These are phyloP conservation scores for Grosmannia serpens DNA, from an alignment of 2,329 filamentous ascomycete genomes.

Conservation along the genomic window DNA sequence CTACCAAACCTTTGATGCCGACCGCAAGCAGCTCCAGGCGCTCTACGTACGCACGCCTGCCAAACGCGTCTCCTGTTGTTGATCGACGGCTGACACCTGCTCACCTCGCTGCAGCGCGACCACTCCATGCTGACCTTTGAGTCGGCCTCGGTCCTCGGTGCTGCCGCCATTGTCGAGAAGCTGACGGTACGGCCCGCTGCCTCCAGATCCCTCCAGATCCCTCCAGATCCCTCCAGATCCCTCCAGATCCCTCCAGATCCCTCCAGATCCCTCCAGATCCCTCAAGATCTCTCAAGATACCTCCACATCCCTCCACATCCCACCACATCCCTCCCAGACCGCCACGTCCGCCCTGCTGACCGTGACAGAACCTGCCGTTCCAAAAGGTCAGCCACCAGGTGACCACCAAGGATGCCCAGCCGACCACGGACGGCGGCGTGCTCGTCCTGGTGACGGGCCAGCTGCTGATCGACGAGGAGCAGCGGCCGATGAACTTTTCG, in stretches of 20 bases:
- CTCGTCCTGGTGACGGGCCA: slow-evolving; percentile 81
- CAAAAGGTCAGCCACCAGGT: slow-evolving; percentile 69
- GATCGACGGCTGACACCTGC: neutral
- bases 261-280: too few relatives aligned
- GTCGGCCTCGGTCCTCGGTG: slow-evolving; percentile 53
- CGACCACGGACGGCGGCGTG: slow-evolving; percentile 58
- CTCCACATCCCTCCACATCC: too few relatives aligned
- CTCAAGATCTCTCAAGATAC: too few relatives aligned
- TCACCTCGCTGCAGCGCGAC: slow-evolving; percentile 47
- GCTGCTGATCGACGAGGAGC: slow-evolving; percentile 75
- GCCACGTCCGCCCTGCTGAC: too few relatives aligned
- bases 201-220: too few relatives aligned
- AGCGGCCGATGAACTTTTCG: slow-evolving; percentile 80
- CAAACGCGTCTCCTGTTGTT: neutral
- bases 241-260: too few relatives aligned
- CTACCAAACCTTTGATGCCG: slow-evolving; percentile 74
- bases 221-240: too few relatives aligned
- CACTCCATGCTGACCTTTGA: slow-evolving; percentile 94
- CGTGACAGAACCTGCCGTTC: slow-evolving; percentile 60
- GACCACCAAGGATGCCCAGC: slow-evolving; percentile 73
- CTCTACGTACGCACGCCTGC: slow-evolving; percentile 62
- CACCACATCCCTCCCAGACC: too few relatives aligned
- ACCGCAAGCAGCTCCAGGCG: slow-evolving; percentile 50
- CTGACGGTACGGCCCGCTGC: slow-evolving; percentile 47
- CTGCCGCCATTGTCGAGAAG: slow-evolving; percentile 62